Conservation (phyloP, 2,329 filamentous ascomycete species). For the Epichloe gansuensis region DNA sequence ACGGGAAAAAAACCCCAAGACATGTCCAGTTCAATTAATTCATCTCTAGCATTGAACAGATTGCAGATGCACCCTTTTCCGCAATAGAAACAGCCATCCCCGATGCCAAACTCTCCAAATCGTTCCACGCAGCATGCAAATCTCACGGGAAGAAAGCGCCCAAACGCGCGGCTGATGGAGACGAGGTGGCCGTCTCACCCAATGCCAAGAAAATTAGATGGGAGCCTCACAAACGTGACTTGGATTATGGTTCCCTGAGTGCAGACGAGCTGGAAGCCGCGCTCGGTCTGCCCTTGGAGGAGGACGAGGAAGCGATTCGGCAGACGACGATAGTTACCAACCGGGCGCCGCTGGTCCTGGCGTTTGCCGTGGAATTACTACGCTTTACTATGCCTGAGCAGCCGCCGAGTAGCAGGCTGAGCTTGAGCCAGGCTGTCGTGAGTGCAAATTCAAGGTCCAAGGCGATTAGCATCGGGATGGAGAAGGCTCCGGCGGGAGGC, state of each 20-base stretch:
- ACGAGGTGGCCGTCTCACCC: constrained; percentile 8
- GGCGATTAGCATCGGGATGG: constrained; percentile 62
- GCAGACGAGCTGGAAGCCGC: constrained; percentile 51
- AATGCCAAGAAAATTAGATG: constrained; percentile 20
- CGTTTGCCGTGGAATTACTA: constrained; percentile 62
- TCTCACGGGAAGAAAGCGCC: constrained; percentile 31
- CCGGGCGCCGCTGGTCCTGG: constrained; percentile 68
- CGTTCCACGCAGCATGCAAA: constrained; percentile 42
- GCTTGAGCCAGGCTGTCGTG: constrained; percentile 72
- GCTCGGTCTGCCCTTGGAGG: constrained; percentile 44
- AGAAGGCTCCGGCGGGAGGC: constrained; percentile 50
- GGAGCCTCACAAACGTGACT: constrained; percentile 21
- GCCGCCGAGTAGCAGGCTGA: constrained; percentile 70
- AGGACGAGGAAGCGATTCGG: constrained; percentile 47
- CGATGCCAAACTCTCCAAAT: constrained; percentile 37
- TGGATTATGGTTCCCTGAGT: constrained; percentile 29
- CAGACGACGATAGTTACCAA: constrained; percentile 56
- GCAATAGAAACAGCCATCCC: constrained; percentile 33
- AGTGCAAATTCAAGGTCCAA: constrained; percentile 70
- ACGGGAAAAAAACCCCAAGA: not conserved
- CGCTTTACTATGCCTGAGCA: constrained; percentile 79
- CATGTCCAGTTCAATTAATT: not conserved
- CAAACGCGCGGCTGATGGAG: constrained; percentile 17
- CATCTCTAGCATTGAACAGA: constrained; percentile 36
- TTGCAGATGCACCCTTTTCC: constrained; percentile 35